Evolutionary conservation across 192 early-diverging fungal species (phyloP), one percentile per base, ranked within the genome.

Genomic region (Backusella mclennaniae): DNA sequence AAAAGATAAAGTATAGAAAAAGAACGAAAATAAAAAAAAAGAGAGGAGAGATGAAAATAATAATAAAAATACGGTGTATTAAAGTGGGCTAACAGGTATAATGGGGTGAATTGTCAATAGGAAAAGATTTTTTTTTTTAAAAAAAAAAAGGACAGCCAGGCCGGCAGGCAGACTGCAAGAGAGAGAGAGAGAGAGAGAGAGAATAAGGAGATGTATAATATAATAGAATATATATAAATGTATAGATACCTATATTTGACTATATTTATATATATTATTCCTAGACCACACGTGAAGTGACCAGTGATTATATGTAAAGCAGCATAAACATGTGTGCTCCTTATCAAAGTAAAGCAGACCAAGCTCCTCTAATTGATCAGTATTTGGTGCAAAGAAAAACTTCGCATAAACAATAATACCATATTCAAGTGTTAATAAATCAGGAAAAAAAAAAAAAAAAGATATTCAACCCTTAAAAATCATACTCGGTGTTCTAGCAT

Each of bases 401-500:
- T 23, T 23, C 23, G 53, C 53, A 56, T 56, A 56, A 46, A 46
- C 17, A 56, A 56, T 56, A 56, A 56, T 56, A 56, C 53, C 53
- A 56, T 26, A 56, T 56, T 56, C 53, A 56, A 56, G 53, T 23
- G 21, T 56, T 56, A 56, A 56, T 56, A 56, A 56, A 56, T 56
- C 53, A 56, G 53, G 23, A 59, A 59, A 59, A 59, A 56, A 56
- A 53, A 53, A 56, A 23, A 21, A 21, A 56, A 56, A 56, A 56
- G 52, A 23, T 59, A 59, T 59, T 59, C 56, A 59, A 59, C 23
- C 56, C 56, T 26, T 59, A 26, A 59, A 59, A 59, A 59, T 59
- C 56, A 59, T 59, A 59, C 56, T 59, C 56, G 56, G 56, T 59
- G 56, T 59, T 59, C 56, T 59, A 59, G 56, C 56, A 59, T 59